Base-by-base conservation (phyloP, 2,329 filamentous ascomycete species). In the Clonostachys sp. region DNA sequence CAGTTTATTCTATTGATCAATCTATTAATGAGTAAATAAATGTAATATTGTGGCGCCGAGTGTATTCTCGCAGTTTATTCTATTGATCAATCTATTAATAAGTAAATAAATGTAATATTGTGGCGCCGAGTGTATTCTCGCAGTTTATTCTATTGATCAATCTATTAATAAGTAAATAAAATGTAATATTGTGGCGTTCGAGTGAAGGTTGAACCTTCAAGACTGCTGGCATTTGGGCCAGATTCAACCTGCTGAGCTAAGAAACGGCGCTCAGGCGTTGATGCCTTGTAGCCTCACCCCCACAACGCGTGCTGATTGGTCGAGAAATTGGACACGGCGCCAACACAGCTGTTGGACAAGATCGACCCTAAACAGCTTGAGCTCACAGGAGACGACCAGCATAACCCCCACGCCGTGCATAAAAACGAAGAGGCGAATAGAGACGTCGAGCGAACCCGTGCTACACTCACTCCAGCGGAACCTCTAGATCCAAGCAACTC, bases 281-380 rank as follows among this genome's bases (percentile, higher is more conserved):
- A 56, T 68, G 66, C 64, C 66, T 67, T 62, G 57, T 56, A 58
- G 65, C 65, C 66, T 69, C 57, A 64, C 47, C 42, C 24, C 14
- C 14, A 34, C 24, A 40, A 44, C 17, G 18, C 52, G 45, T 20
- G 6, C 34, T 62, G 57, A 62, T 62, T 62, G 60, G 60, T 14
- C 44, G 48, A 56, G 50, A 55, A 48, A 45, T 49, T 24, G 16
- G 33, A 17, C 13, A 34, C 13, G 20, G 40, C 33, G 45, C 36
- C 30, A 34, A 36, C 18, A 41, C 34, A 33, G 45, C 39, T 33
- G 39, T 33, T 24, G 33, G 24, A 39, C 42, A n/a, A n/a, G 36
- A n/a, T 39, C 14, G 36, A 39, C 36, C 45, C 41, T 30, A 42
- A 20, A 14, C 18, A 42, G 34, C 35, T 34, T 36, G 34, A 40